Conservation (phyloP, 306 rosid species). For the Rosa lucieae region DNA sequence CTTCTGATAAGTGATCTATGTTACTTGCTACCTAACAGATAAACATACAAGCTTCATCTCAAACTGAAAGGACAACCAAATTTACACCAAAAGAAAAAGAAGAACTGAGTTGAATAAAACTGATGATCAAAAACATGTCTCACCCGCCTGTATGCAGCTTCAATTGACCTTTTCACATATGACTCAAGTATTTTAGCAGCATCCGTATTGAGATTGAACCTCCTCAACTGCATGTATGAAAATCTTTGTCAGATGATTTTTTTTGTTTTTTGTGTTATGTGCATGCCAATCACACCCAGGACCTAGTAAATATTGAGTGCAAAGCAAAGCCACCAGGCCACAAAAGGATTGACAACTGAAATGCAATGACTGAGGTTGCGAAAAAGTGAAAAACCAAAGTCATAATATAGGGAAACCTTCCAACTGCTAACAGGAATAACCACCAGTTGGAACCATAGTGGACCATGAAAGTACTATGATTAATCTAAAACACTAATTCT, state of each 20-base stretch:
- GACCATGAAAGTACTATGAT: not conserved
- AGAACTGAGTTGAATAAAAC: not conserved
- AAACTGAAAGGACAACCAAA: not conserved
- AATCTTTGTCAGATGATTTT: constrained; percentile 3
- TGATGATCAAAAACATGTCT: constrained; percentile 12
- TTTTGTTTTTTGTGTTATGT: not conserved
- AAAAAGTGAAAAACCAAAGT: not conserved
- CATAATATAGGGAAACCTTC: not conserved
- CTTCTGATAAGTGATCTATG: constrained; percentile 37
- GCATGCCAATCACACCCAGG: not conserved
- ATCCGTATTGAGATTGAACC: constrained; percentile 27
- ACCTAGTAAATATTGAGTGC: not conserved
- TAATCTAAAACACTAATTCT: not conserved
- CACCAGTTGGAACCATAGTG: not conserved
- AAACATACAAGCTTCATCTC: constrained; percentile 10
- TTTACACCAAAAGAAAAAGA: not conserved
- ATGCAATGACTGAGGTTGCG: not conserved
- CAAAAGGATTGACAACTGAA: not conserved
- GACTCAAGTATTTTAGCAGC: constrained; percentile 37
- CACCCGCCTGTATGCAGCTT: constrained; percentile 46
- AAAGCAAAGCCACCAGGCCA: not conserved
- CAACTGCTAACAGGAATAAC: constrained; percentile 1
- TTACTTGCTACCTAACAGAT: constrained; percentile 39
- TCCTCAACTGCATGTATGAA: constrained; percentile 33
- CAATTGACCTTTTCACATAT: constrained; percentile 46